Evolutionary conservation across 768 basidiomycete genomes (phyloP).

Genomic region (Phylloporus scabripes): DNA sequence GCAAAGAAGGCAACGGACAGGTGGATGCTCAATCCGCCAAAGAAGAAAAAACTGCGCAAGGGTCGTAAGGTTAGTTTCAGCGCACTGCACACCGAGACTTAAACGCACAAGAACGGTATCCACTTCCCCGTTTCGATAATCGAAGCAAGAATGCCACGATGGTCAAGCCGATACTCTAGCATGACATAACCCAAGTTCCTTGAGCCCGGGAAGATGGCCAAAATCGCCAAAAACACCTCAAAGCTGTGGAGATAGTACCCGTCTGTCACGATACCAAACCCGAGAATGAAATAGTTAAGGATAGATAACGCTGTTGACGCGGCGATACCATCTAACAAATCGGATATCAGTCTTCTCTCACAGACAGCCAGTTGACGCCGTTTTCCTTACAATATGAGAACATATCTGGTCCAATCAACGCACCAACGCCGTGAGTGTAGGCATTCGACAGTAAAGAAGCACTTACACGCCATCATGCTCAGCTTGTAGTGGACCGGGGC

Average conservation of each 20-base stretch:
- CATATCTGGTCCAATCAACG: constrained; percentile 32
- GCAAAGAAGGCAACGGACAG: constrained; percentile 49
- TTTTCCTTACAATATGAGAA: constrained; percentile 44
- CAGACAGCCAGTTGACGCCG: constrained; percentile 3
- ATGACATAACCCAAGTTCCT: constrained; percentile 68
- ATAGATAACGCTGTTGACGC: constrained; percentile 55
- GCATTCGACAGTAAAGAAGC: not conserved
- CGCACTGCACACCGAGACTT: not conserved
- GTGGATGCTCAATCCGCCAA: constrained; percentile 51
- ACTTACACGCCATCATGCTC: constrained; percentile 49
- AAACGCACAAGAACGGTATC: constrained; percentile 34
- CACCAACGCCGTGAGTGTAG: constrained; percentile 3
- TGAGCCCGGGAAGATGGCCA: constrained; percentile 66
- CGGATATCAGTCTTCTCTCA: not conserved
- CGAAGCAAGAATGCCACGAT: constrained; percentile 16
- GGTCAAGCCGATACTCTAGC: constrained; percentile 66
- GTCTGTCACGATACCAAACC: constrained; percentile 66
- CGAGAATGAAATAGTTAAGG: constrained; percentile 71
- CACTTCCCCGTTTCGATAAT: constrained; percentile 22
- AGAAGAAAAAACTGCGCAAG: constrained; percentile 43
- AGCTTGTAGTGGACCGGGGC: constrained; percentile 82
- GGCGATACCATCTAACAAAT: constrained; percentile 48
- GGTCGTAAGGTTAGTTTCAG: not conserved
- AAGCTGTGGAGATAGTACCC: constrained; percentile 74
- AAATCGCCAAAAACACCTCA: constrained; percentile 72